Evolutionary conservation across 345 rosid genomes (phyloP).

Genomic region (Syzygium jambos): DNA sequence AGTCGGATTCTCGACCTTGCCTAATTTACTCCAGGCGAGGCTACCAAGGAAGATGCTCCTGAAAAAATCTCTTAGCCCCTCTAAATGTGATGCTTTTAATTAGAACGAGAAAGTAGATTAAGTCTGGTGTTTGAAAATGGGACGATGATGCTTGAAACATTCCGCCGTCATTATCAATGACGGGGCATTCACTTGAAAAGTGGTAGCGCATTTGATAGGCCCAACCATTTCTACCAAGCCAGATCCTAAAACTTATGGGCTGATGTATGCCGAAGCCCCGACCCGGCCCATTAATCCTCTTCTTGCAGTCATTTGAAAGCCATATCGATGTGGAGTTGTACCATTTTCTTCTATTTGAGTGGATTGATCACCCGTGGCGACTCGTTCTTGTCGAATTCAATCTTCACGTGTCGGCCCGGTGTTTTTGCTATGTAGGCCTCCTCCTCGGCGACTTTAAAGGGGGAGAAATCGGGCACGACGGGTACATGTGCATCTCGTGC

Average conservation of each 20-base stretch:
- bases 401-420: neutral
- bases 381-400: neutral
- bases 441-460: neutral
- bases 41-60: neutral
- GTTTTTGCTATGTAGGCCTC: neutral
- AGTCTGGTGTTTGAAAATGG: no score
- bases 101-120: neutral
- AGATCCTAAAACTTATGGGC: no score
- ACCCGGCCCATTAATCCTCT: neutral
- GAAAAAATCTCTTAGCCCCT: neutral
- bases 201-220: no score
- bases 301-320: neutral
- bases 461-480: rapidly evolving
- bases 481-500: no score
- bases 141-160: no score
- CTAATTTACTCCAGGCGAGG: no score
- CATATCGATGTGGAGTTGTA: neutral
- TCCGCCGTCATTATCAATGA: no score
- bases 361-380: neutral
- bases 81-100: neutral
- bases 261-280: no score
- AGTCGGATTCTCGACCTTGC: neutral
- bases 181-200: no score
- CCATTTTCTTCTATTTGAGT: neutral
- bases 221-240: no score